Conservation (phyloP, 305 asterid species). For the Euphrasia arctica region DNA sequence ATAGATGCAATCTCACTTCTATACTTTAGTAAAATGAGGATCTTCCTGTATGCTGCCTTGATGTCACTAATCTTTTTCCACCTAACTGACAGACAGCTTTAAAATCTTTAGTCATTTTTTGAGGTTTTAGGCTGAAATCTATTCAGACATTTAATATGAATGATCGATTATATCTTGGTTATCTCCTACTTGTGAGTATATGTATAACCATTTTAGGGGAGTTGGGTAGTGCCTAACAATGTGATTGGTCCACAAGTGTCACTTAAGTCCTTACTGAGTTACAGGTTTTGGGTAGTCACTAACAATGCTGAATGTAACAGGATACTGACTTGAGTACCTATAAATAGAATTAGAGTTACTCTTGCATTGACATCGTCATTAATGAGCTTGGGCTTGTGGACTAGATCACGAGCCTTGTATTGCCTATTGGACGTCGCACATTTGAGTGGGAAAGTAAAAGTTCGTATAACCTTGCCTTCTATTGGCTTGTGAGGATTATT, state of each 20-base stretch:
- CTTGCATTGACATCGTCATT: background rate
- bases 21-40: no score
- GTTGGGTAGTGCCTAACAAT: background rate
- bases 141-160: background rate
- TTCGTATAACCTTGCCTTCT: background rate
- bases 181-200: background rate
- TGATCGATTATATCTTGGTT: background rate
- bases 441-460: background rate
- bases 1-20: no score
- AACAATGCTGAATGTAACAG: background rate
- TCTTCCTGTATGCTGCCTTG: no score
- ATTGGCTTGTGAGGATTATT: background rate
- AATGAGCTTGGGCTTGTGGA: constrained; percentile 1
- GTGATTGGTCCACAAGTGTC: background rate
- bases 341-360: background rate
- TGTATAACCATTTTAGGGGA: background rate
- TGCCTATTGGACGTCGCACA: background rate
- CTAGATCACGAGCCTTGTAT: background rate
- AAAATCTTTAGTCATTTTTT: background rate
- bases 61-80: no score
- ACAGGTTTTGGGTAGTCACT: background rate
- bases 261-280: background rate
- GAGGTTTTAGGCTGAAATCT: background rate
- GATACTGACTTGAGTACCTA: background rate
- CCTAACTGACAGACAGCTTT: no score